Evolutionary conservation across 495 filamentous ascomycete species (phyloP), one percentile per base, ranked within the genome.

Genomic region (Aspergillus baeticus): DNA sequence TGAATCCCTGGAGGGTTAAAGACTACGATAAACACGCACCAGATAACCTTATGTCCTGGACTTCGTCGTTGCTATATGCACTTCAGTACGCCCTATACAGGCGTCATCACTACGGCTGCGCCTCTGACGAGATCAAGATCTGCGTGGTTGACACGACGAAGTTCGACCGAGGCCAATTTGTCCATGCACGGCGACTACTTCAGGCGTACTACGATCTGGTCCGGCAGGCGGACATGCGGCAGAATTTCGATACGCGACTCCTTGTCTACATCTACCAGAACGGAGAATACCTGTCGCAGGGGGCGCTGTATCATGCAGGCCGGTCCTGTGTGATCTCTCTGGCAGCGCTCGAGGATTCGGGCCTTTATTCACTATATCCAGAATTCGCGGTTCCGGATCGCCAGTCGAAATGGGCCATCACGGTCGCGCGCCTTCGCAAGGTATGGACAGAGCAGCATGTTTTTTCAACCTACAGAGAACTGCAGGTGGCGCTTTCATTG

Each of bases 261-360:
- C 4, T 4, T 3, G 26, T 8, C 3, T 4, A 29, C 3, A 8
- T 4, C 26, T 54, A 54, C 36, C 26, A 54, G 26, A 54, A 54
- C 36, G 51, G 51, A 15, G 51, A 54, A 29, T 54, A 54, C 35
- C 41, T 54, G 34, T 54, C 51, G n/a, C 51, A 54, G 29, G 52
- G 52, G 45, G 26, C 38, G 1, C 45, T 55, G 42, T 10, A 55
- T 55, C 52, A 46, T 47, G 29, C 42, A 46, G 52, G 41, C 41
- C 52, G 41, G 35, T 51, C 47, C 22, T 11, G 14, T 38, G 33
- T 51, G 31, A 31, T 21, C 17, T 51, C 33, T 31, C 36, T 51
- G 37, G 26, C 47, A 51, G 31, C 22, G 10, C 47, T 51, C 17
- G 37, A 37, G 15, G 5, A 38, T 10, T 29, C 47, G 1, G 47